Evolutionary conservation across 2,329 filamentous ascomycete species (phyloP).

Genomic region (Monosporascus sp.): DNA sequence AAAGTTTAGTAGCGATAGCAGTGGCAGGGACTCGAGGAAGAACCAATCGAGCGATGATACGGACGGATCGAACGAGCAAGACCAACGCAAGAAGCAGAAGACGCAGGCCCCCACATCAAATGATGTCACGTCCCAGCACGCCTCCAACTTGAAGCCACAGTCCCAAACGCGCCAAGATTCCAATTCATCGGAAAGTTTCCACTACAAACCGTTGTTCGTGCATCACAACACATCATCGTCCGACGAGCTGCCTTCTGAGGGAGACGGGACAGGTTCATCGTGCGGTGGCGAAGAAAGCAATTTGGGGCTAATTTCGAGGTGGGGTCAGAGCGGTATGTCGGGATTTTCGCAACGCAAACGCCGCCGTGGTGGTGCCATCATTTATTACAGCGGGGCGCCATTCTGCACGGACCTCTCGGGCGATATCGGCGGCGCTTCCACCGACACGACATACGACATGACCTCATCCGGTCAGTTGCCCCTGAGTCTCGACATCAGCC

Average conservation of each 20-base stretch:
- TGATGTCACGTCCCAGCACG: constrained; percentile 32
- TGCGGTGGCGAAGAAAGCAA: constrained; percentile 46
- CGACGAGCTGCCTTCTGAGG: constrained; percentile 39
- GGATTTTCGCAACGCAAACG: constrained; percentile 46
- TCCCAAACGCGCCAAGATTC: constrained; percentile 28
- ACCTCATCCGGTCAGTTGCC: constrained; percentile 33
- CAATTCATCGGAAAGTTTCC: constrained; percentile 44
- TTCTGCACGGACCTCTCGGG: constrained; percentile 79
- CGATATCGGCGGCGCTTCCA: constrained; percentile 48
- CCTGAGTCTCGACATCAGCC: constrained; percentile 18
- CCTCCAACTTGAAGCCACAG: constrained; percentile 31
- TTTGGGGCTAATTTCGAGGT: constrained; percentile 38
- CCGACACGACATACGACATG: constrained; percentile 40
- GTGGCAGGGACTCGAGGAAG: constrained; percentile 41
- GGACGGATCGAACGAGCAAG: constrained; percentile 36
- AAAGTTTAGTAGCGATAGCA: constrained; percentile 60
- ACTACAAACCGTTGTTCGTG: constrained; percentile 60
- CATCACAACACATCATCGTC: constrained; percentile 39
- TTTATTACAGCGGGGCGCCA: constrained; percentile 74
- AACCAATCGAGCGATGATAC: constrained; percentile 47
- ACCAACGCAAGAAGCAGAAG: constrained; percentile 42
- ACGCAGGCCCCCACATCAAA: constrained; percentile 30
- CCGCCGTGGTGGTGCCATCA: constrained; percentile 66
- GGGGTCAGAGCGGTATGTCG: constrained; percentile 40
- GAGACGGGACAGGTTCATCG: constrained; percentile 45